Percentiles rank a stretch among this genome's conserved stretches.
Conservation (phyloP, 75 land plant species). For the Picea sitchensis region DNA sequence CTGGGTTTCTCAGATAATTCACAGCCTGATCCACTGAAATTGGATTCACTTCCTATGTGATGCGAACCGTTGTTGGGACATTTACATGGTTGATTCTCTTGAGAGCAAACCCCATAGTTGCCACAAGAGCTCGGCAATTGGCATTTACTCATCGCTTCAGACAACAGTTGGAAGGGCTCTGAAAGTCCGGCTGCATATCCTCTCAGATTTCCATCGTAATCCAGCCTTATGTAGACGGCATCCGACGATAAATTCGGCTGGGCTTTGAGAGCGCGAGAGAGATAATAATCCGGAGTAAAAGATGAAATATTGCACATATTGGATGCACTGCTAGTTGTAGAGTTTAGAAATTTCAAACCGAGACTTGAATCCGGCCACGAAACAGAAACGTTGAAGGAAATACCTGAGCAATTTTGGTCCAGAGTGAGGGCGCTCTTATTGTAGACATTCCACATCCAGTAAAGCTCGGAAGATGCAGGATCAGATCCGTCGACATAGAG, state of each 20-base stretch:
- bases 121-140: constrained; percentile 8
- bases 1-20: background rate
- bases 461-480: background rate
- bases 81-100: background rate
- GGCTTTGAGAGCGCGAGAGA: background rate
- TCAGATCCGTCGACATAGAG: background rate
- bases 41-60: background rate
- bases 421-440: background rate
- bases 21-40: background rate
- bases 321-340: background rate
- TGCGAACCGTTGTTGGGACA: constrained; percentile 4
- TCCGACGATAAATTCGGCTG: background rate
- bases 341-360: background rate
- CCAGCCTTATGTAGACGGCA: background rate
- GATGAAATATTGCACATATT: background rate
- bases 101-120: background rate
- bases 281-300: background rate
- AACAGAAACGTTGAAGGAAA: background rate
- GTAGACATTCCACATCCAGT: constrained; percentile 11
- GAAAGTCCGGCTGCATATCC: background rate
- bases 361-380: background rate
- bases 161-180: background rate
- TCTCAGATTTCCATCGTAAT: constrained; percentile 11
- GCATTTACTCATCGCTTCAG: background rate
- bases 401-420: background rate